These are phyloP conservation scores for Ganoderma sp. DNA, from an alignment of 1,284 basidiomycete genomes.

Conservation along the genomic window DNA sequence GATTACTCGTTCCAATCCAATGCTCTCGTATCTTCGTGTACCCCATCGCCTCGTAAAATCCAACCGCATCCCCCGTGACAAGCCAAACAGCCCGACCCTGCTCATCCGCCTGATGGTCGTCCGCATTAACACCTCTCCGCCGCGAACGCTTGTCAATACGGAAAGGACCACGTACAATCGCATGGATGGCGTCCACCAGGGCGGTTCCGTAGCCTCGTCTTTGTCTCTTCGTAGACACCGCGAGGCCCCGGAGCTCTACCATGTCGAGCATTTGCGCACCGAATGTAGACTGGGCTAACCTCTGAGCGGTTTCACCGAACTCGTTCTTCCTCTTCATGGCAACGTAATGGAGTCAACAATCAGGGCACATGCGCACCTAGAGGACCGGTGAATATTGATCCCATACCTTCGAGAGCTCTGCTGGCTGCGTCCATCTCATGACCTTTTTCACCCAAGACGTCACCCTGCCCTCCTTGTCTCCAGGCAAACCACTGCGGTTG, in stretches of 20 bases:
- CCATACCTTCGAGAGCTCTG: background rate
- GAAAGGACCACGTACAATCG: conserved; percentile 4
- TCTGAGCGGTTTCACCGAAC: background rate
- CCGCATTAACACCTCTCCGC: too few relatives aligned
- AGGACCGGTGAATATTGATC: background rate
- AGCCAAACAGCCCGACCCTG: conserved; percentile 9
- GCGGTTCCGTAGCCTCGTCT: conserved; percentile 16
- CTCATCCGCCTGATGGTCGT: conserved; percentile 9
- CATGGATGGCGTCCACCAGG: conserved; percentile 8
- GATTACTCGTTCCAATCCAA: conserved; percentile 9
- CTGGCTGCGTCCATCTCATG: background rate
- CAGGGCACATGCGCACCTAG: background rate
- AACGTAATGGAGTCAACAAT: background rate
- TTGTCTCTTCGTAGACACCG: conserved; percentile 11
- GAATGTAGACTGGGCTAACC: background rate
- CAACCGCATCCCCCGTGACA: conserved; percentile 9
- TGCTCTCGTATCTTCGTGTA: conserved; percentile 7
- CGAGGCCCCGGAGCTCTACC: conserved; percentile 12
- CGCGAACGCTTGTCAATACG: background rate
- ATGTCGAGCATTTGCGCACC: conserved; percentile 10
- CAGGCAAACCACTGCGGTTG: background rate
- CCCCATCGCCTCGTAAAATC: conserved; percentile 16
- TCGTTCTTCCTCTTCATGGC: conserved; percentile 12
- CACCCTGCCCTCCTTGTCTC: background rate
- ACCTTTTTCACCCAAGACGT: background rate